phyloP scores from a whole-genome alignment of 768 basidiomycete genomes.

The Pleurotus salmoneostramineus region DNA sequence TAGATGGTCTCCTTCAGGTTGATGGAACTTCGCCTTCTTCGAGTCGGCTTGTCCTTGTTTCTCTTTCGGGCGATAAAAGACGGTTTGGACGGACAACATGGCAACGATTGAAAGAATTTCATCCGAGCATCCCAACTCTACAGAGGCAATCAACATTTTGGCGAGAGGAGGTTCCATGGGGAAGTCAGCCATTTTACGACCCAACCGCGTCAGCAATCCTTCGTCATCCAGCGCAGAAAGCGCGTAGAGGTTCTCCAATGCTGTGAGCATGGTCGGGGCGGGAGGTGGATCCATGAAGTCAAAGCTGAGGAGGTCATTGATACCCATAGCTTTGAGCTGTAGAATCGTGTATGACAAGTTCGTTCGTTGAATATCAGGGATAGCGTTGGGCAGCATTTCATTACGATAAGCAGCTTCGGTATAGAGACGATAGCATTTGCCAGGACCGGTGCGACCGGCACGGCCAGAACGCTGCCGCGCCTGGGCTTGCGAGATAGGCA shows the following conservation, averaged over 20 bases:
- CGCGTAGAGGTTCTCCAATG: conserved; percentile 91
- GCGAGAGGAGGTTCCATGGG: conserved; percentile 96
- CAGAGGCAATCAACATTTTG: conserved; percentile 98
- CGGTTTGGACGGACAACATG: conserved; percentile 94
- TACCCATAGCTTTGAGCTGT: conserved; percentile 97
- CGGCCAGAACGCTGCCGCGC: conserved; percentile 94
- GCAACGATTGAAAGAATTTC: conserved; percentile 97
- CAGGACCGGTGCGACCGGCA: conserved; percentile 96
- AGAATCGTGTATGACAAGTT: conserved; percentile 92
- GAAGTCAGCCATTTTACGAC: conserved; percentile 99
- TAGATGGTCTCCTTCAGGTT: conserved; percentile 95
- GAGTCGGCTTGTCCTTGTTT: conserved; percentile 99
- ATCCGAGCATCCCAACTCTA: conserved; percentile 96
- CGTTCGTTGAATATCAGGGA: conserved; percentile 96
- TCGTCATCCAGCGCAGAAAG: conserved; percentile 96
- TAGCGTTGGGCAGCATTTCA: conserved; percentile 97
- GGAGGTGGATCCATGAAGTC: conserved; percentile 99
- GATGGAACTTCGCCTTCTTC: conserved; percentile 99
- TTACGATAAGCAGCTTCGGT: conserved; percentile 98
- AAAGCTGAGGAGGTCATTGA: conserved; percentile 96
- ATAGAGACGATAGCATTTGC: conserved; percentile 96
- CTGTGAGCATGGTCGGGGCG: conserved; percentile 94
- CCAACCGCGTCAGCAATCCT: conserved; percentile 88
- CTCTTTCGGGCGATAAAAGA: conserved; percentile 99
- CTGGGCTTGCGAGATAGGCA: conserved; percentile 98